Base-by-base conservation (phyloP, 495 filamentous ascomycete species). In the Aspergillus bertholletiae region DNA sequence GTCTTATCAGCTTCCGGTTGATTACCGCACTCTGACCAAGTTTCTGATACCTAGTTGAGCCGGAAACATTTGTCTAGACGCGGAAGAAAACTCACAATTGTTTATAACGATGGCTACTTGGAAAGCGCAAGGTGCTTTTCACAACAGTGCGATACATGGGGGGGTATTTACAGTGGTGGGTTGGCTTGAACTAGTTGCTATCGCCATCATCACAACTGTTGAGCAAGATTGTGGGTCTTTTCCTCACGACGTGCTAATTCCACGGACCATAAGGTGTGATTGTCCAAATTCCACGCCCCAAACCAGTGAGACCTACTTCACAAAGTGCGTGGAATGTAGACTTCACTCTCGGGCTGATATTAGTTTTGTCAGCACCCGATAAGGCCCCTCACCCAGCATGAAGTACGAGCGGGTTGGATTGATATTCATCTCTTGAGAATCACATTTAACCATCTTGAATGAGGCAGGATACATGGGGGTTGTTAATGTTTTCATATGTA, bases 281-380 rank as follows among this genome's bases (percentile, higher is more conserved):
- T 32, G 30, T n/a, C 18, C 35, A 23, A 40, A 15, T 51, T 40
- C 49, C 49, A 51, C 49, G 2, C 3, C 7, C 35, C 11, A n/a
- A 0, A 13, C 13, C 30, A 4, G 5, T 1, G 15, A 0, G 13
- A 7, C 4, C 9, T 13, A n/a, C 9, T 23, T 6, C 5, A 41
- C 2, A 6, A 35, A 27, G 24, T 43, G 50, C 37, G 50, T 53
- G 50, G 50, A 32, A 53, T 7, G 20, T 18, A 27, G 21, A 9
- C n/a, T 4, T 24, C 50, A 53, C 39, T 53, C 39, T 40, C 50
- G 50, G 50, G 50, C 50, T 40, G 50, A 53, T 53, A 53, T 9
- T 3, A 12, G 3, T 12, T 49, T 49, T 49, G 46, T 49, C 46
- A 49, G 24, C 46, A 17, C 46, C 27, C 7, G 18, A 47, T 20